Conservation (phyloP, 176 grass and related monocot species). For the Ensete glaucum region DNA sequence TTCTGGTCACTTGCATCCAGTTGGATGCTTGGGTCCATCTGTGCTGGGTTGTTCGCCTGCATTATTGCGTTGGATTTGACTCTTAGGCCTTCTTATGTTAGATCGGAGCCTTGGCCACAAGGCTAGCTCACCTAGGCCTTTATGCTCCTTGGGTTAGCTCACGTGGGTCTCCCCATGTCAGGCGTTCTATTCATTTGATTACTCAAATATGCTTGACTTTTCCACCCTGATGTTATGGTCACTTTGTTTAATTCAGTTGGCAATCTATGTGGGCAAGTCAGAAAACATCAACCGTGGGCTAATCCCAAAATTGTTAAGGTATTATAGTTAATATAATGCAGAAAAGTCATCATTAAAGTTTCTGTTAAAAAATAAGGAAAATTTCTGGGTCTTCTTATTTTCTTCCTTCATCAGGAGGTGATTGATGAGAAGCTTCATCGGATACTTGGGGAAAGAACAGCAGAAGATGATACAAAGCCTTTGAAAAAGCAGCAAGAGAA, state of each 20-base stretch:
- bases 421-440: conserved; percentile 73
- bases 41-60: too few relatives aligned
- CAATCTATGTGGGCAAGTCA: conserved; percentile 78
- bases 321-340: background rate
- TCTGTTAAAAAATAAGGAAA: conserved; percentile 10
- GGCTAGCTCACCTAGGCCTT: too few relatives aligned
- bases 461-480: conserved; percentile 84
- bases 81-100: too few relatives aligned
- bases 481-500: conserved; percentile 96
- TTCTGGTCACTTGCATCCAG: too few relatives aligned
- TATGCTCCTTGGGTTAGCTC: too few relatives aligned
- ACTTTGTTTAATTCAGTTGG: conserved; percentile 45
- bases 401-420: conserved; percentile 49
- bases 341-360: background rate
- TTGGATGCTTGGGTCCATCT: too few relatives aligned
- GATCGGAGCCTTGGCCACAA: too few relatives aligned
- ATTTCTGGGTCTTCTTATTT: conserved; percentile 14
- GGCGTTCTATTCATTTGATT: background rate
- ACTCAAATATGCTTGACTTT: background rate
- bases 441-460: conserved; percentile 77
- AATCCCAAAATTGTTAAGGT: conserved; percentile 93
- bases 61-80: too few relatives aligned
- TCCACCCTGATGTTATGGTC: too few relatives aligned
- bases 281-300: conserved; percentile 78
- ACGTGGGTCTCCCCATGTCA: too few relatives aligned